Evolutionary conservation across 2,329 filamentous ascomycete species (phyloP), one percentile per base, ranked within the genome.

Genomic region (Xylaria sp.): DNA sequence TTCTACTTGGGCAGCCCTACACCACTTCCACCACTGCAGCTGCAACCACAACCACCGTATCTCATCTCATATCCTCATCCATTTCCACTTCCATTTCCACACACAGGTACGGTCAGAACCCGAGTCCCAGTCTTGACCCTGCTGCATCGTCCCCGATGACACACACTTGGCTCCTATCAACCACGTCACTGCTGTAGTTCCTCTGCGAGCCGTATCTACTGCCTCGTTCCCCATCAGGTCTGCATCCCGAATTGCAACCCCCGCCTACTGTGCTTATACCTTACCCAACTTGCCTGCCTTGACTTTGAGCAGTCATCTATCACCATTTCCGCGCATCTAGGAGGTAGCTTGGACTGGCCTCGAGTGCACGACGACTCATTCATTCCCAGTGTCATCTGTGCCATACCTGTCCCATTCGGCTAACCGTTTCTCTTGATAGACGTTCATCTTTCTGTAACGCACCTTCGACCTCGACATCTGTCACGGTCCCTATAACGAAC

Each of bases 341-440:
- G 7, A 45, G 23, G 9, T 12, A 36, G 39, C 43, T 23, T 41
- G 5, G 13, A 36, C 59, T 36, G 12, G 12, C 25, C n/a, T 18
- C 39, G 50, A 45, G 60, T 60, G 46, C 20, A 28, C 62, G 23
- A 32, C 23, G 30, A 28, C 43, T 56, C 41, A 41, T 45, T 15
- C 30, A 25, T 45, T 13, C 50, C 23, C 15, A 8, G 45, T 15
- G 18, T 36, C 15, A 34, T 41, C 8, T 52, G 25, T 39, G 13
- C n/a, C 8, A 45, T 41, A 28, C 18, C n/a, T 34, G 20, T 57
- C 25, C 39, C 32, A 43, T 32, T 36, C 13, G 34, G 48, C 64
- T 70, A 55, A 70, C 62, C 1, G 9, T 62, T 59, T 32, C 32
- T 53, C 36, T 36, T 57, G 52, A 58, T 41, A 62, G 57, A 53